These are phyloP conservation scores for barley (Hordeum vulgare) DNA, from an alignment of 176 grass and related monocot genomes.

Conservation along the genomic window DNA sequence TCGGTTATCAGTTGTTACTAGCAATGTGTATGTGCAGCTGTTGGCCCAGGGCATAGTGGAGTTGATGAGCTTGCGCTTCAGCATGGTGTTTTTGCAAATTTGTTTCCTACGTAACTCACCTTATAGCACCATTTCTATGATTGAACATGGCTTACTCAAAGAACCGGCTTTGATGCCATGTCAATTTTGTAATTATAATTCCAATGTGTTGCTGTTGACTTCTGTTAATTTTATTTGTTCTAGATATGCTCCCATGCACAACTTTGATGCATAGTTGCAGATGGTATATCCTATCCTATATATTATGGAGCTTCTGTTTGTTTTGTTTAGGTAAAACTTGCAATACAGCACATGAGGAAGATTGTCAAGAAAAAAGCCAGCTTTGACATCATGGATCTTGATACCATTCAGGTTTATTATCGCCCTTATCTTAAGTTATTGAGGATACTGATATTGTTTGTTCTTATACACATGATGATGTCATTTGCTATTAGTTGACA, in stretches of 20 bases:
- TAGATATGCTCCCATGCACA: neutral
- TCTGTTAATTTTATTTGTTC: neutral
- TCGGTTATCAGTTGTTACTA: neutral
- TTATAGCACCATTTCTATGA: neutral
- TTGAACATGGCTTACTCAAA: neutral
- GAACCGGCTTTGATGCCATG: no score
- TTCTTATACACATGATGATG: neutral
- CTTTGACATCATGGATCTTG: conserved; percentile 99
- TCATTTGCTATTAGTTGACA: neutral
- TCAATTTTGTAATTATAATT: neutral
- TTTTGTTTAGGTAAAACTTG: conserved; percentile 83
- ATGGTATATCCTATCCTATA: conserved; percentile 15
- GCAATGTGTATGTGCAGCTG: neutral
- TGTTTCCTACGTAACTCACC: neutral
- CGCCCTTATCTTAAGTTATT: neutral
- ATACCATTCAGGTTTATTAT: conserved; percentile 67
- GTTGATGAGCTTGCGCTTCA: conserved; percentile 4
- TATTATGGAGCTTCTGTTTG: conserved; percentile 13
- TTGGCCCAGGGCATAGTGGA: conserved; percentile 1
- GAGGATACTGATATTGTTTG: neutral
- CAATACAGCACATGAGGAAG: conserved; percentile 98
- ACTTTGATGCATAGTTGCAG: neutral
- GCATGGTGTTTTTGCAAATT: neutral
- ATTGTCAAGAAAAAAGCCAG: conserved; percentile 95
- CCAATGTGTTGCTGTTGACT: conserved; percentile 1